Evolutionary conservation across 495 filamentous ascomycete species (phyloP).

Genomic region (Penicillium coprophilum): DNA sequence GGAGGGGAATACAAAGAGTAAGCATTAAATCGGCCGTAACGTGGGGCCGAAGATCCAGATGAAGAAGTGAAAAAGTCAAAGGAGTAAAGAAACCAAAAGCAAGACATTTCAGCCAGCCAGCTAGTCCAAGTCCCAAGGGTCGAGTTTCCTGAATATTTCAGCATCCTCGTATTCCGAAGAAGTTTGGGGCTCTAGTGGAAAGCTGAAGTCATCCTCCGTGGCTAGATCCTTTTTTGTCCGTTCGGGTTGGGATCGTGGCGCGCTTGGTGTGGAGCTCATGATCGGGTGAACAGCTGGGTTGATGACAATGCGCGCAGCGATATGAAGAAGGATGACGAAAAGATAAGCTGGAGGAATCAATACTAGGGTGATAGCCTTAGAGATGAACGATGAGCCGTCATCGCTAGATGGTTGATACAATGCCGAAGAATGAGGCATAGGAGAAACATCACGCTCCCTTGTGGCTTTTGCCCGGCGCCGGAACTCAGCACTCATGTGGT

Average conservation of each 20-base stretch:
- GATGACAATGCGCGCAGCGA: constrained; percentile 71
- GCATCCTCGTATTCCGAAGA: constrained; percentile 34
- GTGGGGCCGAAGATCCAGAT: constrained; percentile 9
- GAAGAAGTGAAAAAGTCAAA: constrained; percentile 10
- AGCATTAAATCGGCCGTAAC: constrained; percentile 22
- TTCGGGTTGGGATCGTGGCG: constrained; percentile 12
- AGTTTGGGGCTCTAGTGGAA: constrained; percentile 40
- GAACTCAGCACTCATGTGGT: constrained; percentile 50
- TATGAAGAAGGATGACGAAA: constrained; percentile 71
- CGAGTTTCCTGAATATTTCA: constrained; percentile 18
- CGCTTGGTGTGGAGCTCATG: constrained; percentile 20
- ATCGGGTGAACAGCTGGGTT: constrained; percentile 36
- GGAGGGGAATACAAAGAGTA: constrained; percentile 7
- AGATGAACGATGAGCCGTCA: constrained; percentile 65
- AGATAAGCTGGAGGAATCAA: constrained; percentile 74
- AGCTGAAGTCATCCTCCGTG: constrained; percentile 43
- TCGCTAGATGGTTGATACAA: constrained; percentile 58
- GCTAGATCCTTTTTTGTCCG: not conserved
- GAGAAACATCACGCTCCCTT: constrained; percentile 63
- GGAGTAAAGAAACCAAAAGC: not conserved
- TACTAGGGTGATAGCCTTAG: constrained; percentile 72
- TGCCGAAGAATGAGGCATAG: constrained; percentile 65
- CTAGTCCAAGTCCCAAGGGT: constrained; percentile 39
- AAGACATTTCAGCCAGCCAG: not conserved
- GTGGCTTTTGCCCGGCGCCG: constrained; percentile 54